Conservation (phyloP, 306 rosid genomes). For the Rubus parviflorus region DNA sequence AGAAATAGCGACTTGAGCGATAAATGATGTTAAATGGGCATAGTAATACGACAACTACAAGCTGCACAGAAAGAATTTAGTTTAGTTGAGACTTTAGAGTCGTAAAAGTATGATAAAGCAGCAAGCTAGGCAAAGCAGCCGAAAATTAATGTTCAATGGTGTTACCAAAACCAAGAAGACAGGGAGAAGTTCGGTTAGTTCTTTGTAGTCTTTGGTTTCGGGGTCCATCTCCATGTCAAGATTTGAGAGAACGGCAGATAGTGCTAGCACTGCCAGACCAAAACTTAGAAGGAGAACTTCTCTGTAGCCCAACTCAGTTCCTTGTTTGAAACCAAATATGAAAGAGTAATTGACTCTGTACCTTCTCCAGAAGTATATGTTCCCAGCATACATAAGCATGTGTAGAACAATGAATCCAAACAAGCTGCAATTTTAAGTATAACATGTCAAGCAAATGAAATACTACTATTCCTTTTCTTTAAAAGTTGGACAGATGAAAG, state of each 20-base stretch:
- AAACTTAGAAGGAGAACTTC: conserved; percentile 52
- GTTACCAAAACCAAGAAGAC: conserved; percentile 55
- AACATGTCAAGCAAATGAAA: not conserved
- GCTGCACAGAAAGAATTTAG: conserved; percentile 34
- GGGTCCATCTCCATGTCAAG: conserved; percentile 78
- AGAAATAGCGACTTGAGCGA: conserved; percentile 63
- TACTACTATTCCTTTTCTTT: not conserved
- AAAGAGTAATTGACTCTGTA: conserved; percentile 64
- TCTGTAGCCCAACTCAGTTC: conserved; percentile 53
- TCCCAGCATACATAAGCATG: conserved; percentile 65
- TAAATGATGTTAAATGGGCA: conserved; percentile 62
- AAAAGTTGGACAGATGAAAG: not conserved
- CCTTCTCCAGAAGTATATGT: conserved; percentile 56
- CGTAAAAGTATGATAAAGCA: conserved; percentile 1
- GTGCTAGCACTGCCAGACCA: conserved; percentile 46
- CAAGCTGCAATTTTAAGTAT: conserved; percentile 46
- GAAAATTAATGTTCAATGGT: conserved; percentile 3
- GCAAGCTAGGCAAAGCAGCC: not conserved
- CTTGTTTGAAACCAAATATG: conserved; percentile 76
- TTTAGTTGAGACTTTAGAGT: not conserved
- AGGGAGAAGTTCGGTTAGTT: conserved; percentile 63
- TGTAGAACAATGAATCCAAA: conserved; percentile 65
- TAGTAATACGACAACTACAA: conserved; percentile 33
- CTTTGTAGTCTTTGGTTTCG: conserved; percentile 40
- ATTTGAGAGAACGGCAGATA: conserved; percentile 58